Evolutionary conservation across 2,329 filamentous ascomycete species (phyloP).

Genomic region (Cladophialophora bantiana): DNA sequence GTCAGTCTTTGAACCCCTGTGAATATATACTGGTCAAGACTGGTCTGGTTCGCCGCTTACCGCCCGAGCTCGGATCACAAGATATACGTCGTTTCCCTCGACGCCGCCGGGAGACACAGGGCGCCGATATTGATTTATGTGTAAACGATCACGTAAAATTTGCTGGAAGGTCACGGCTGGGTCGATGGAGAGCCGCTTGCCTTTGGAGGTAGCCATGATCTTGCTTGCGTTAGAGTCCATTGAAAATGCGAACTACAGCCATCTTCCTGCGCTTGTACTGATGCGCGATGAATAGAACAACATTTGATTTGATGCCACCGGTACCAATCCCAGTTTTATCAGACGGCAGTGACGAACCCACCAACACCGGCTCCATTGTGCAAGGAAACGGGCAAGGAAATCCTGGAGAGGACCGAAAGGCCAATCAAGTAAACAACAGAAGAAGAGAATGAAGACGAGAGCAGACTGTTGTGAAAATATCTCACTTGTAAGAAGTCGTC

Average conservation of each 20-base stretch:
- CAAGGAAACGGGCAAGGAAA: constrained; percentile 61
- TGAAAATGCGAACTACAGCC: constrained; percentile 41
- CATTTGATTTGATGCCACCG: constrained; percentile 74
- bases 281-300: constrained; percentile 67
- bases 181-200: constrained; percentile 69
- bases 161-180: constrained; percentile 70
- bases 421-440: constrained; percentile 67
- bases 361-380: constrained; percentile 59
- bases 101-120: constrained; percentile 63
- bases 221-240: constrained; percentile 18
- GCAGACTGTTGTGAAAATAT: constrained; percentile 45
- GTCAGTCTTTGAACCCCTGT: not conserved
- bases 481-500: constrained; percentile 62
- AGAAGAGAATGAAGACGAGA: constrained; percentile 55
- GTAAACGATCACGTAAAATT: constrained; percentile 79
- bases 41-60: constrained; percentile 8
- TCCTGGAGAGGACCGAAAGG: constrained; percentile 62
- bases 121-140: constrained; percentile 77
- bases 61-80: constrained; percentile 54
- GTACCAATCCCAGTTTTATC: constrained; percentile 71
- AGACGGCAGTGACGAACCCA: constrained; percentile 65
- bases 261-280: constrained; percentile 68
- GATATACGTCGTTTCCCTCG: constrained; percentile 52
- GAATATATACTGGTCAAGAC: not conserved
- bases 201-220: constrained; percentile 51